A percentile compares a stretch with the other conserved stretches of the same genome.
Evolutionary conservation across 2,329 filamentous ascomycete genomes (phyloP).

Genomic region (Cyclaneusma minus): DNA sequence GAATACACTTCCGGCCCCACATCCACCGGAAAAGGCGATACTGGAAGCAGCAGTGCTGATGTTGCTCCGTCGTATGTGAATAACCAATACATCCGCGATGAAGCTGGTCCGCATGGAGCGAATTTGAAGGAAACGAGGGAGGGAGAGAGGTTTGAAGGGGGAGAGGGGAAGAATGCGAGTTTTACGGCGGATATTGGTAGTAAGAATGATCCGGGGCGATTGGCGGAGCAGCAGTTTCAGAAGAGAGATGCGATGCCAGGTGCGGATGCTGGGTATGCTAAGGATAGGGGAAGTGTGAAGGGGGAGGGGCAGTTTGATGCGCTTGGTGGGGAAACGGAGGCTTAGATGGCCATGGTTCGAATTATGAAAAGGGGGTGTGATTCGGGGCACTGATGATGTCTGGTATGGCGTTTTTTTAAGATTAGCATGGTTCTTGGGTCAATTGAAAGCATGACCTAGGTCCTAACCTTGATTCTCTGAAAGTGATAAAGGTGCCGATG

Average conservation of each 20-base stretch:
- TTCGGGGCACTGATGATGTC: too few species aligned
- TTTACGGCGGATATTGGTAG: conserved; percentile 26
- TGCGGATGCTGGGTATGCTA: too few species aligned
- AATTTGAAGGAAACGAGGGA: conserved; percentile 15
- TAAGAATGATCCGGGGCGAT: conserved; percentile 28
- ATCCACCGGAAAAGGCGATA: conserved; percentile 1
- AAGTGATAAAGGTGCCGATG: too few species aligned
- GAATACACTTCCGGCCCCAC: conserved; percentile 6
- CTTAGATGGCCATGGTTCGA: too few species aligned
- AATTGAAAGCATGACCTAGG: too few species aligned
- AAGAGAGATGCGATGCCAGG: background rate
- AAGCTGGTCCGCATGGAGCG: conserved; percentile 12
- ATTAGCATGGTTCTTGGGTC: too few species aligned
- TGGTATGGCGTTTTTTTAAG: too few species aligned
- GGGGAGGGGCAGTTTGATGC: conserved; percentile 9
- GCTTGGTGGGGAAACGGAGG: conserved; percentile 9
- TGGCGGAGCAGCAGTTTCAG: conserved; percentile 28
- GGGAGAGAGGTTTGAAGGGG: conserved; percentile 14
- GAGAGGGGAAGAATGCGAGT: conserved; percentile 15
- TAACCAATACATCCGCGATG: conserved; percentile 9
- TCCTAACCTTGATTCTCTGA: too few species aligned
- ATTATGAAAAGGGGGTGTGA: too few species aligned
- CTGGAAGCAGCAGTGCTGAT: conserved; percentile 7
- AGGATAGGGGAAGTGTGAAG: too few species aligned
- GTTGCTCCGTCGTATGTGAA: conserved; percentile 15